Conservation (phyloP, 1,284 basidiomycete species). For the Baeospora myosura region DNA sequence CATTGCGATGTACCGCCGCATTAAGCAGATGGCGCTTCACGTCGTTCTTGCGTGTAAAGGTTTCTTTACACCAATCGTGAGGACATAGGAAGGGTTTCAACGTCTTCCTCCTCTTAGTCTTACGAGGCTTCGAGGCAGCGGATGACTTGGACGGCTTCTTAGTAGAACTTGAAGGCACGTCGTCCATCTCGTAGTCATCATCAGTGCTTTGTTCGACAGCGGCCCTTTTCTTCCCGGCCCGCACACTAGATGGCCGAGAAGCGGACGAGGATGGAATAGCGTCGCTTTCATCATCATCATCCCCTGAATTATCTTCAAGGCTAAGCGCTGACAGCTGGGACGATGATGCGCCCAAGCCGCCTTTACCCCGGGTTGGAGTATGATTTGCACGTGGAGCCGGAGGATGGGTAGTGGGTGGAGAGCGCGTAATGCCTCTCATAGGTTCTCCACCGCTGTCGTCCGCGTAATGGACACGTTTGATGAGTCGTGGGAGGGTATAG, state of each 20-base stretch:
- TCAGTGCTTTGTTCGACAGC: background rate
- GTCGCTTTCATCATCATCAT: background rate
- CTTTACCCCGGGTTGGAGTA: background rate
- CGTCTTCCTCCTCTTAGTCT: constrained; percentile 13
- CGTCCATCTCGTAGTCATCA: background rate
- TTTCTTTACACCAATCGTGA: constrained; percentile 13
- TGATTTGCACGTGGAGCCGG: background rate
- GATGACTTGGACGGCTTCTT: background rate
- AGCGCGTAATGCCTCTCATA: too few relatives aligned
- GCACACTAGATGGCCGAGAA: background rate
- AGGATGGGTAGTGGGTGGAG: too few relatives aligned
- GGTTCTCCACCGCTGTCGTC: too few relatives aligned
- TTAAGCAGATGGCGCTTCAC: constrained; percentile 15
- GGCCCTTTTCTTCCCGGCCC: background rate
- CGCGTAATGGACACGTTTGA: too few relatives aligned
- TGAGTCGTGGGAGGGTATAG: too few relatives aligned
- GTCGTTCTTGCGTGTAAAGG: constrained; percentile 15
- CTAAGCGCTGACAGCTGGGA: background rate
- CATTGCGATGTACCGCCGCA: constrained; percentile 12
- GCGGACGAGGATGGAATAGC: background rate
- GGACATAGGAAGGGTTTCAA: constrained; percentile 13
- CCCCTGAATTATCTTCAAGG: background rate
- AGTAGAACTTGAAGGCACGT: too few relatives aligned
- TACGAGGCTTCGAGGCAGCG: background rate
- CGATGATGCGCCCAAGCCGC: background rate